A percentile compares a stretch with the other conserved stretches of the same genome.
These are phyloP conservation scores for Yamadazyma spencermartinsiae DNA, from an alignment of 1,139 yeast species.

Conservation along the genomic window DNA sequence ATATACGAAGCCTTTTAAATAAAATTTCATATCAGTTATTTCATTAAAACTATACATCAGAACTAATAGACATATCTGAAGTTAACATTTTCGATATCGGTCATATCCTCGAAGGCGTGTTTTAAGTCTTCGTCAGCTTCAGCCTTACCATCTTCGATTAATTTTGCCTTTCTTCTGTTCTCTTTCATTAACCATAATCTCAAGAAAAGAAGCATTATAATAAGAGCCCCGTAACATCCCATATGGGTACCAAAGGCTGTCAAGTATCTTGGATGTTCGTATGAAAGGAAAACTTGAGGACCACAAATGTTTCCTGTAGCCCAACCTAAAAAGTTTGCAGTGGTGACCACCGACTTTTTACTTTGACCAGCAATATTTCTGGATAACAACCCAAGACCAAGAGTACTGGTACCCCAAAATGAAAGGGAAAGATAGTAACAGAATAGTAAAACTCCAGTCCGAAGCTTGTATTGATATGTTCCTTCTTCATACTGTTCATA, in stretches of 20 bases:
- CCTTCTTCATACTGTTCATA: slow-evolving; percentile 20
- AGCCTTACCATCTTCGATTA: slow-evolving; percentile 14
- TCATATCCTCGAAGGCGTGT: slow-evolving; percentile 33
- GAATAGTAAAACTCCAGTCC: slow-evolving; percentile 21
- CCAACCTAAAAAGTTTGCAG: slow-evolving; percentile 29
- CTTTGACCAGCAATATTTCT: slow-evolving; percentile 31
- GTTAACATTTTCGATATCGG: slow-evolving; percentile 37
- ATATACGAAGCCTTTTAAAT: no score
- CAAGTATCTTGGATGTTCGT: slow-evolving; percentile 28
- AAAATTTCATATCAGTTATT: no score
- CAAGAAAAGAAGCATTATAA: slow-evolving; percentile 23
- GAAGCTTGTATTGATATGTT: slow-evolving; percentile 17
- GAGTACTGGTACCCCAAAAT: slow-evolving; percentile 24
- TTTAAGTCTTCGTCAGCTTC: slow-evolving; percentile 17
- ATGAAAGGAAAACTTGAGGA: slow-evolving; percentile 28
- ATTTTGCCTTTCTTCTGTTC: slow-evolving; percentile 19
- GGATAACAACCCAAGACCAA: slow-evolving; percentile 31
- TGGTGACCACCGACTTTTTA: slow-evolving; percentile 26
- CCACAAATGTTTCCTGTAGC: slow-evolving; percentile 33
- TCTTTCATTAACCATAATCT: slow-evolving; percentile 25
- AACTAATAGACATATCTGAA: slow-evolving; percentile 33
- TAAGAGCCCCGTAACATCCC: slow-evolving; percentile 29
- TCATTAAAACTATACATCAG: slow-evolving; percentile 3
- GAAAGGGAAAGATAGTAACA: slow-evolving; percentile 33
- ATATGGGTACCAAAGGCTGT: slow-evolving; percentile 31